Conservation (phyloP, 345 rosid species). For the Salix caprea region DNA sequence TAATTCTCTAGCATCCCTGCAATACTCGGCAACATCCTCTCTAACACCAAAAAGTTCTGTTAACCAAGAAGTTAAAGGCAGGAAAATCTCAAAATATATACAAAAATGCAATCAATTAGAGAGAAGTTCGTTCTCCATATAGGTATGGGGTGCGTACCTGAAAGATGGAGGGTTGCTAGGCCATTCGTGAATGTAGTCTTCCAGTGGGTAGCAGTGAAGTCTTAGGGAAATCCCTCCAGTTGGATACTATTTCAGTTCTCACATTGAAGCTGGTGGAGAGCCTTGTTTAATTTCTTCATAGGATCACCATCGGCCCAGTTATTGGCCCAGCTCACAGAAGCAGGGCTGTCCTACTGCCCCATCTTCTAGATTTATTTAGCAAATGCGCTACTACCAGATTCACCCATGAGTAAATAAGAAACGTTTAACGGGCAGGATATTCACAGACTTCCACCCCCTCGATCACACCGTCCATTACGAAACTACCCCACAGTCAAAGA, state of each 20-base stretch:
- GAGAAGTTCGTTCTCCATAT: too few relatives aligned
- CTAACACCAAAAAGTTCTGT: too few relatives aligned
- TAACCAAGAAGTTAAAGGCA: too few relatives aligned
- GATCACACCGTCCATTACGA: not conserved
- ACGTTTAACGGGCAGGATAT: not conserved
- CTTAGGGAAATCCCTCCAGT: too few relatives aligned
- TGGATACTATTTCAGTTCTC: too few relatives aligned
- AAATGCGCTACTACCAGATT: not conserved
- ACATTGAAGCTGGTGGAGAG: too few relatives aligned
- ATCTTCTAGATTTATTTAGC: not conserved
- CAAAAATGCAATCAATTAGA: not conserved
- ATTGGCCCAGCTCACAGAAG: too few relatives aligned
- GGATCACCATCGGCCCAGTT: not conserved
- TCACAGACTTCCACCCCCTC: not conserved
- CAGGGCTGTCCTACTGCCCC: too few relatives aligned
- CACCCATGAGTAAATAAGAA: not conserved
- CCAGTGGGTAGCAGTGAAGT: too few relatives aligned
- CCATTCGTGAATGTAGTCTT: not conserved
- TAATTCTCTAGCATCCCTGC: slow-evolving; percentile 36
- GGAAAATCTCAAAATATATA: not conserved
- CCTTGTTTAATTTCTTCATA: too few relatives aligned
- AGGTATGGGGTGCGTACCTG: too few relatives aligned
- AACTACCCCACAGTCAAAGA: not conserved
- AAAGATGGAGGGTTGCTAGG: too few relatives aligned
- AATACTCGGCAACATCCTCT: not conserved